Base-by-base conservation (phyloP, 1,139 yeast genomes). In the Taphrina flavorubra region DNA sequence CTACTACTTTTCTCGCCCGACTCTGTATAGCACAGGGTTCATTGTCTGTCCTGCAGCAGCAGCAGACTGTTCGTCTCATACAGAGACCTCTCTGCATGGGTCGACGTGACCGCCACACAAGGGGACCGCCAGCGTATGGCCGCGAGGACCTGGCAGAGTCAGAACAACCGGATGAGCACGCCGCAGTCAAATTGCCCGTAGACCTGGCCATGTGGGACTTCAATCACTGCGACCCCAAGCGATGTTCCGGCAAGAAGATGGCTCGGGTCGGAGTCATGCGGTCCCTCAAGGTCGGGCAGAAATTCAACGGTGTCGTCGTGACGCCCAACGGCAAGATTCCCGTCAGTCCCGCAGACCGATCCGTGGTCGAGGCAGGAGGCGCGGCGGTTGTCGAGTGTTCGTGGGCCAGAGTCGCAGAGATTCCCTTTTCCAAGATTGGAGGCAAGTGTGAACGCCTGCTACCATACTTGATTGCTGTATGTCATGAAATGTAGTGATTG, bases 381-480 rank as follows among this genome's bases (percentile, higher is more conserved):
- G 95, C 92, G 13, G 97, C 99, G 0, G 99, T 94, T 8, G 99
- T 94, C 1, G 99, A 94, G 77, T 94, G 98, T 78, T 92, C 97
- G 1, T 94, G 99, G 99, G 99, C 99, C 0, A 81, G 98, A 71
- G 78, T 95, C 31, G 97, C 92, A 69, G 99, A 94, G 77, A 87
- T 94, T n/a, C 99, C 99, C 1, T 94, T 94, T 78, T 81, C 83
- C 72, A 90, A 89, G 76, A 92, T 94, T 71, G 98, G 99, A 2
- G 99, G 99, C 2, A 87, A 85, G 72, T 84, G 91, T 75, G 97
- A 94, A 76, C 81, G 99, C 65, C 63, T 65, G 36, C 14, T 40
- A 31, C 64, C 63, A 6, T 66, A 51, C 39, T 42, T 60, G 36
- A 58, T 65, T 20, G 69, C 65, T n/a, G 51, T 69, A 39, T 25